Percentiles rank a stretch among this genome's conserved stretches.
Conservation (phyloP, 495 filamentous ascomycete genomes). For the Acidiella bohemica region DNA sequence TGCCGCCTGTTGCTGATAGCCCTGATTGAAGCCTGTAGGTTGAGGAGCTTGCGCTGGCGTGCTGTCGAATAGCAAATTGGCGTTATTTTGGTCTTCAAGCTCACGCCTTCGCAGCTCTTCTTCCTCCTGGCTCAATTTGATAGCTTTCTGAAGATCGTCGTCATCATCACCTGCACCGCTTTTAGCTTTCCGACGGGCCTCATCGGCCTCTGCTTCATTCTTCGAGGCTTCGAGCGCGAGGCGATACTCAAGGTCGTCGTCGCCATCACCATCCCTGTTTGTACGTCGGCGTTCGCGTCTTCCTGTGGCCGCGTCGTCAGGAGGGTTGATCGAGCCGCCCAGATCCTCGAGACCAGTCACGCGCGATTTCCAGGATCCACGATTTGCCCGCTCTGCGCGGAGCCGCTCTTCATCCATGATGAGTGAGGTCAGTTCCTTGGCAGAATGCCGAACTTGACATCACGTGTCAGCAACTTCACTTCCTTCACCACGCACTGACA, state of each 20-base stretch:
- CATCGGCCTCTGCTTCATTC: slow-evolving; percentile 85
- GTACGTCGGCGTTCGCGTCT: slow-evolving; percentile 17
- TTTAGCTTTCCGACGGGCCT: slow-evolving; percentile 47
- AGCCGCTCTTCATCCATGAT: slow-evolving; percentile 90
- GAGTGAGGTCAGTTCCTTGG: slow-evolving; percentile 90
- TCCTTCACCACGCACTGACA: too few species aligned
- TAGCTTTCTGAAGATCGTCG: slow-evolving; percentile 85
- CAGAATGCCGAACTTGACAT: slow-evolving; percentile 71
- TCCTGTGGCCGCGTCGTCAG: slow-evolving; percentile 3
- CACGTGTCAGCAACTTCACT: too few species aligned
- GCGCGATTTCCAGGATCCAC: slow-evolving; percentile 92
- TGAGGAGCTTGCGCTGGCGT: slow-evolving; percentile 55
- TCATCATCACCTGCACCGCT: slow-evolving; percentile 48
- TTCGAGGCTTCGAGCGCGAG: slow-evolving; percentile 95
- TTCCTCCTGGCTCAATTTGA: slow-evolving; percentile 91
- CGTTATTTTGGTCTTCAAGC: slow-evolving; percentile 77
- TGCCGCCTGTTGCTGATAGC: slow-evolving; percentile 86
- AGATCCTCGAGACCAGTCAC: slow-evolving; percentile 87
- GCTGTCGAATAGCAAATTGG: slow-evolving; percentile 71
- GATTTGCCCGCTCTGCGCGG: slow-evolving; percentile 77
- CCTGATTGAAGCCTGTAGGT: slow-evolving; percentile 81
- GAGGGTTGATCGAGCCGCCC: slow-evolving; percentile 20
- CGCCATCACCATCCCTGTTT: slow-evolving; percentile 36
- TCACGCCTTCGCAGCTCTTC: slow-evolving; percentile 78
- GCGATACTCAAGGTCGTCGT: slow-evolving; percentile 85